A percentile compares a stretch with the other conserved stretches of the same genome.
These are phyloP conservation scores for Graphiopsis chlorocephala DNA, from an alignment of 2,329 filamentous ascomycete species.

Conservation along the genomic window DNA sequence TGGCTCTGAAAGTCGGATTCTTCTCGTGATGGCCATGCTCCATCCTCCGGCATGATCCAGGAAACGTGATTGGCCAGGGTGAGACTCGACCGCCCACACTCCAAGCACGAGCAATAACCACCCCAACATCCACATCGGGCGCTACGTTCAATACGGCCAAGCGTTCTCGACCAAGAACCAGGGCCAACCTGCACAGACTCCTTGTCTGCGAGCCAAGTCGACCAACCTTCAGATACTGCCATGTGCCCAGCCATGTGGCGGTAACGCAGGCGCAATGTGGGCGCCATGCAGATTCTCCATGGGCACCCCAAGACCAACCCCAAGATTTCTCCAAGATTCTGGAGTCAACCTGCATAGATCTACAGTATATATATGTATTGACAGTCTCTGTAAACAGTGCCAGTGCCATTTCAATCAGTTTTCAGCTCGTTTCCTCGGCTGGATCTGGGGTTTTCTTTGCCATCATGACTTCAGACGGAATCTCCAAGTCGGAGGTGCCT, in stretches of 20 bases:
- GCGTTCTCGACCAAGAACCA: conserved; percentile 5
- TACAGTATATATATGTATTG: conserved; percentile 5
- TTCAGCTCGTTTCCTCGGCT: neutral
- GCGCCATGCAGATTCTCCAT: conserved; percentile 1
- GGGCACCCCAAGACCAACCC: conserved; percentile 8
- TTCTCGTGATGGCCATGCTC: neutral
- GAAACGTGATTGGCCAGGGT: conserved; percentile 4
- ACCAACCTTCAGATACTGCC: conserved; percentile 7
- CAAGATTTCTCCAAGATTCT: conserved; percentile 9
- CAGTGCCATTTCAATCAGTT: neutral
- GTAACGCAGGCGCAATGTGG: neutral
- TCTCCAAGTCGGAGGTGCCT: conserved; percentile 27
- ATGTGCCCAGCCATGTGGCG: conserved; percentile 9
- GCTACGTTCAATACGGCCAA: neutral
- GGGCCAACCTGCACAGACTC: conserved; percentile 11
- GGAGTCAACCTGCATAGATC: conserved; percentile 2
- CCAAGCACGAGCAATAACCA: neutral
- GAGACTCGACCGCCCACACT: neutral
- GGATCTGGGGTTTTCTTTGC: neutral
- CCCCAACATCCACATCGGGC: neutral
- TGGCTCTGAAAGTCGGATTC: neutral
- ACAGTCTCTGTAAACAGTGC: neutral
- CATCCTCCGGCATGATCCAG: neutral
- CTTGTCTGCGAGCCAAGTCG: conserved; percentile 15
- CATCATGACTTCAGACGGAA: conserved; percentile 7